Conservation (phyloP, 2,329 filamentous ascomycete species). For the Blastomyces gilchristii region DNA sequence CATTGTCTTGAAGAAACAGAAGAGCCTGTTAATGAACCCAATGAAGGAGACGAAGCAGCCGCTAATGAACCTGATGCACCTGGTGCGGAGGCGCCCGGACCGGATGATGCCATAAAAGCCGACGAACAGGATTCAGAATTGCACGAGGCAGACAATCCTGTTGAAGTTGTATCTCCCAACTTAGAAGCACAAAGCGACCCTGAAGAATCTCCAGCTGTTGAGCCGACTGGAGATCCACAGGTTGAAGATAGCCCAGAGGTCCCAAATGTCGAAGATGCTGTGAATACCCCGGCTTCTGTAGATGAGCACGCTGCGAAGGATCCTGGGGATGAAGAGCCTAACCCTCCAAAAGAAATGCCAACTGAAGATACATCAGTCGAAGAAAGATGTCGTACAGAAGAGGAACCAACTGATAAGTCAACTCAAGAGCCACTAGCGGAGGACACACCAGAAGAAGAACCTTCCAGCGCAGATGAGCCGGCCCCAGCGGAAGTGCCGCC, state of each 20-base stretch:
- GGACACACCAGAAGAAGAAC: slow-evolving; percentile 5
- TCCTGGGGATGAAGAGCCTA: neutral
- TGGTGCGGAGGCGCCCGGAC: neutral
- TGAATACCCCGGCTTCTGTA: slow-evolving; percentile 1
- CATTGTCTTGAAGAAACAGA: slow-evolving; percentile 14
- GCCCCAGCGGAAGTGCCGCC: neutral
- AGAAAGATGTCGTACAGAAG: neutral
- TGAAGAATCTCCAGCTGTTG: slow-evolving; percentile 1
- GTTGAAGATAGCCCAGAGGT: slow-evolving; percentile 7
- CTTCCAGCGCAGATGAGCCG: neutral
- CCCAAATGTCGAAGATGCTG: neutral
- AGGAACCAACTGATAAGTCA: slow-evolving; percentile 1
- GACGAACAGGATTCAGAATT: slow-evolving; percentile 9
- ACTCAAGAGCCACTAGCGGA: slow-evolving; percentile 6
- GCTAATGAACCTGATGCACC: slow-evolving; percentile 5
- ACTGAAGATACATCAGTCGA: slow-evolving; percentile 5
- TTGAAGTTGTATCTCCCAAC: neutral
- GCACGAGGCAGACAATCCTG: neutral
- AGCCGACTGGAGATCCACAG: neutral
- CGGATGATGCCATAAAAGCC: slow-evolving; percentile 4
- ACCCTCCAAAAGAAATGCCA: neutral
- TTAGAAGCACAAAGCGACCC: neutral
- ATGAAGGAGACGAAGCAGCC: neutral
- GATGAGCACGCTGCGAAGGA: slow-evolving; percentile 5
- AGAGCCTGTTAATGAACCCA: slow-evolving; percentile 18